Percentiles rank a stretch among this genome's conserved stretches.
These are phyloP conservation scores for Eustoma russellianum DNA, from an alignment of 257 asterid genomes.

Conservation along the genomic window DNA sequence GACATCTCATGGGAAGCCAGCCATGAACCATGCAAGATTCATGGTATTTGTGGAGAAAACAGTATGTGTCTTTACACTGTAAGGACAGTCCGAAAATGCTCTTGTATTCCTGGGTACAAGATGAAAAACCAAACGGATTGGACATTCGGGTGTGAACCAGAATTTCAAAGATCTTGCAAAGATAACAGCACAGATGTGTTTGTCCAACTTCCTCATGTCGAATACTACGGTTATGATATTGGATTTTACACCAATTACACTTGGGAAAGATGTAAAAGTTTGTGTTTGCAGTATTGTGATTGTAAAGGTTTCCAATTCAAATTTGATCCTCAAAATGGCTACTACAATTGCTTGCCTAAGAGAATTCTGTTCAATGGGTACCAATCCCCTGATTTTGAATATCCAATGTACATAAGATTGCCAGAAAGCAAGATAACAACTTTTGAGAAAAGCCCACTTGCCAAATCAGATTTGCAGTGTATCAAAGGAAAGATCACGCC, in stretches of 20 bases:
- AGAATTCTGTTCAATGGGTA: conserved; percentile 21
- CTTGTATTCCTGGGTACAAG: conserved; percentile 29
- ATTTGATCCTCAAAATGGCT: neutral
- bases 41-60: conserved; percentile 36
- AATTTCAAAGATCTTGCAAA: conserved; percentile 15
- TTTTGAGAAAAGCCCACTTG: neutral
- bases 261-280: conserved; percentile 10
- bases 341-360: conserved; percentile 24
- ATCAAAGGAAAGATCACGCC: neutral
- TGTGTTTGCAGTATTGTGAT: conserved; percentile 18
- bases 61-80: conserved; percentile 19
- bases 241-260: conserved; percentile 13
- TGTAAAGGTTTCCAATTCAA: conserved; percentile 35
- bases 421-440: conserved; percentile 1
- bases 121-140: conserved; percentile 24
- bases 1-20: conserved; percentile 27
- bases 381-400: neutral
- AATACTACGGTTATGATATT: conserved; percentile 33
- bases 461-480: conserved; percentile 8
- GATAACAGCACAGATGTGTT: conserved; percentile 4
- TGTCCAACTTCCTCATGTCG: conserved; percentile 14
- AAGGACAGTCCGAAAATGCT: conserved; percentile 15
- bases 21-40: conserved; percentile 15
- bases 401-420: conserved; percentile 16
- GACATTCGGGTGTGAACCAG: conserved; percentile 31